Percentiles rank a stretch among this genome's conserved stretches.
Evolutionary conservation across 2,329 filamentous ascomycete species (phyloP).

Genomic region (Fusarium mundagurra): DNA sequence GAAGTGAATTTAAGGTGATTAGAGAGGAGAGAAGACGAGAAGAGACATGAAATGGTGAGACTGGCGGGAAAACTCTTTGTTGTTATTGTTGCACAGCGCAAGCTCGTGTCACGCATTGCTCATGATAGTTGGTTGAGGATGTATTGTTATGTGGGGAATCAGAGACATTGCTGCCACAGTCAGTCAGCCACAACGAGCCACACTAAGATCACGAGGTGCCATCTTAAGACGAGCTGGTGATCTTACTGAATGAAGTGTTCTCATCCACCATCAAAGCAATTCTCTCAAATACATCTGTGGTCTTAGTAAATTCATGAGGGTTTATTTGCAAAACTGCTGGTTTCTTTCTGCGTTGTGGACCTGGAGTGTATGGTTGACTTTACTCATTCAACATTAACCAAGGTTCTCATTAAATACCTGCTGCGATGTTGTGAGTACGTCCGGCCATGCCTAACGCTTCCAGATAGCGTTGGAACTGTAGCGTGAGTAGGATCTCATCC

Average conservation of each 20-base stretch:
- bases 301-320: too few species aligned
- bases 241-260: not conserved
- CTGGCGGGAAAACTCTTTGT: not conserved
- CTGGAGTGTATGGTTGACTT: too few species aligned
- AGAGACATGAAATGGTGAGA: not conserved
- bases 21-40: not conserved
- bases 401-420: too few species aligned
- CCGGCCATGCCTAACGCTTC: too few species aligned
- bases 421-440: too few species aligned
- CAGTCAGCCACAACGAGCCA: not conserved
- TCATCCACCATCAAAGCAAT: rapidly evolving
- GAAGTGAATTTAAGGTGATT: not conserved
- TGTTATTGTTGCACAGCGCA: not conserved
- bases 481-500: too few species aligned
- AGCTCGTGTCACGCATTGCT: not conserved
- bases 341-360: too few species aligned
- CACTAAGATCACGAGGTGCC: not conserved
- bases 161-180: not conserved
- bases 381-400: too few species aligned
- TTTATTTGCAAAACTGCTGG: too few species aligned
- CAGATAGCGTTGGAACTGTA: too few species aligned
- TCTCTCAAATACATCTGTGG: not conserved
- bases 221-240: not conserved
- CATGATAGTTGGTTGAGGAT: not conserved
- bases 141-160: not conserved